These are phyloP conservation scores for Amauroascus verrucosus DNA, from an alignment of 2,329 filamentous ascomycete species.

Conservation along the genomic window DNA sequence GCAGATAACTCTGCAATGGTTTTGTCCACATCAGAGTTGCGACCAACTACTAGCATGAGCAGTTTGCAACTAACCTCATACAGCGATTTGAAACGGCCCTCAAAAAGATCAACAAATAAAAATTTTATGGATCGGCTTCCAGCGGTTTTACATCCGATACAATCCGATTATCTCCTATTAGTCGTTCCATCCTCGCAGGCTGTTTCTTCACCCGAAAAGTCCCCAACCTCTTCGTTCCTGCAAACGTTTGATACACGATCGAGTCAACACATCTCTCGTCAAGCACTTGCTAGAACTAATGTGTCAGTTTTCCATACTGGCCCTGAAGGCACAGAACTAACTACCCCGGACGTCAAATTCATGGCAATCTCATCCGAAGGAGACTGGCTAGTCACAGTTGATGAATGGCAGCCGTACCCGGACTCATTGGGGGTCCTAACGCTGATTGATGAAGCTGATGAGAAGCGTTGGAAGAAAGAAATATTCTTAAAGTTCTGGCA, in stretches of 20 bases:
- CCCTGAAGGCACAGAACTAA: slow-evolving; percentile 58
- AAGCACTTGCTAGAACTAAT: slow-evolving; percentile 81
- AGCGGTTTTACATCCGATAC: slow-evolving; percentile 51
- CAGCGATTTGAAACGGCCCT: neutral
- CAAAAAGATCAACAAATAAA: slow-evolving; percentile 34
- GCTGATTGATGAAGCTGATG: slow-evolving; percentile 19
- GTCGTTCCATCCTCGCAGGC: slow-evolving; percentile 51
- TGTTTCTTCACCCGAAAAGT: slow-evolving; percentile 23
- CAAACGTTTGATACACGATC: slow-evolving; percentile 81
- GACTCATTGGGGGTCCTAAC: slow-evolving; percentile 55
- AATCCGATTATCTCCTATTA: slow-evolving; percentile 55
- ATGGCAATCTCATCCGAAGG: slow-evolving; percentile 71
- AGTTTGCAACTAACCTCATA: slow-evolving; percentile 56
- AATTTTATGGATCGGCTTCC: slow-evolving; percentile 33
- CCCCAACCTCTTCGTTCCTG: slow-evolving; percentile 49
- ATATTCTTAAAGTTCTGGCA: slow-evolving; percentile 87
- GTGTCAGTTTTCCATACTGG: slow-evolving; percentile 70
- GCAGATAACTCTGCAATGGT: slow-evolving; percentile 90
- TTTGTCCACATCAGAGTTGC: slow-evolving; percentile 78
- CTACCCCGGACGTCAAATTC: slow-evolving; percentile 66
- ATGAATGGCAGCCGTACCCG: slow-evolving; percentile 72
- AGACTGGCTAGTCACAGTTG: slow-evolving; percentile 80
- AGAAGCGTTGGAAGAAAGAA: slow-evolving; percentile 42
- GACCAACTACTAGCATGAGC: slow-evolving; percentile 71
- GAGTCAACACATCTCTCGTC: slow-evolving; percentile 67